phyloP scores from a whole-genome alignment of 306 rosid species.

The Trifolium dubium region DNA sequence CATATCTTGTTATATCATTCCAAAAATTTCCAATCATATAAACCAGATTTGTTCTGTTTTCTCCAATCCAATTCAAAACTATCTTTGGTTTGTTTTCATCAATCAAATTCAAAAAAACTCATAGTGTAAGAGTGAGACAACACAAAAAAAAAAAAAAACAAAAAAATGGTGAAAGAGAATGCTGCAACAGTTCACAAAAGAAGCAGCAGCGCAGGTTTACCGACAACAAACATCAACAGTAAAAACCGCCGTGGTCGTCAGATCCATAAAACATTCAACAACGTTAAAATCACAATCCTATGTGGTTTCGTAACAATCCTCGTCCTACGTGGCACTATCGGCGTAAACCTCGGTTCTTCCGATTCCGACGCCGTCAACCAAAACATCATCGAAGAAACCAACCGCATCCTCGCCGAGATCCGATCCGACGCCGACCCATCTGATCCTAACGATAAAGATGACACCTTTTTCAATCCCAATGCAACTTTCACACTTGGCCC shows the following conservation, averaged over 20 bases:
- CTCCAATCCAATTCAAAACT: background rate
- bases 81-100: background rate
- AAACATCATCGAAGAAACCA: slow-evolving; percentile 75
- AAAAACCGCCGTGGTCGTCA: slow-evolving; percentile 77
- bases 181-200: slow-evolving; percentile 61
- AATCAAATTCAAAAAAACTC: background rate
- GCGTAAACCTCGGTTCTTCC: slow-evolving; percentile 71
- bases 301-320: slow-evolving; percentile 97
- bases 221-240: slow-evolving; percentile 43
- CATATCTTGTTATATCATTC: background rate
- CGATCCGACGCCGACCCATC: slow-evolving; percentile 65
- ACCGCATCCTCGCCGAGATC: slow-evolving; percentile 93
- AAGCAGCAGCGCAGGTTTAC: slow-evolving; percentile 42
- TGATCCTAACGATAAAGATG: slow-evolving; percentile 61
- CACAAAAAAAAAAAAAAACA: background rate
- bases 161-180: slow-evolving; percentile 62
- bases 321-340: slow-evolving; percentile 95
- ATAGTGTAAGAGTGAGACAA: background rate
- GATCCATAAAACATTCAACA: slow-evolving; percentile 91
- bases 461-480: slow-evolving; percentile 50
- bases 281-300: slow-evolving; percentile 83
- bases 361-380: slow-evolving; percentile 75
- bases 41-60: background rate
- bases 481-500: slow-evolving; percentile 83
- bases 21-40: background rate